Evolutionary conservation across 805 yeast species (phyloP), one percentile per base, ranked within the genome.

Genomic region (Blastobotrys robertii): DNA sequence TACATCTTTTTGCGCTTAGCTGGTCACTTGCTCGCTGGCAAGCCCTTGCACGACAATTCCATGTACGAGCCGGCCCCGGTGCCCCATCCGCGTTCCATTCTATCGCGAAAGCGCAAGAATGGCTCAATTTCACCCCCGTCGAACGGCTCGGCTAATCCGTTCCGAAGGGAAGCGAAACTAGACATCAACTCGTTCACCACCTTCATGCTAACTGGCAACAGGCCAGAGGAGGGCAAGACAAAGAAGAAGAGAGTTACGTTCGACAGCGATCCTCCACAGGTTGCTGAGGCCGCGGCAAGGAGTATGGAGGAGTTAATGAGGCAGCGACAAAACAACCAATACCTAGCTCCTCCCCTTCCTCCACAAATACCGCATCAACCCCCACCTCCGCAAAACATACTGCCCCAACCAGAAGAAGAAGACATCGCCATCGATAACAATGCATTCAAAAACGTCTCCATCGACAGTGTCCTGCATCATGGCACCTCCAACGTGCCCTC

Each of bases 171-270:
- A 2, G 54, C 52, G 22, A 77, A 76, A 42, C 70, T 85, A 16
- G 95, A 88, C 57, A 67, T 88, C 51, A 95, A 88, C 59, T 76
- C 86, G 28, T 88, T 88, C 60, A 84, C 95, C 12, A 80, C 82
- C 49, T 78, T 88, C 54, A 69, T 86, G 53, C 64, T 88, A 52
- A 85, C 95, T 0, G 96, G 96, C 2, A 76, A 80, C 50, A 65
- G 84, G 32, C 85, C 85, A 5, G 44, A 40, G n/a, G 41, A 29
- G 30, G 49, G 40, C 6, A 43, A 41, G 22, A 46, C 48, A 22
- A 41, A 45, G 37, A 57, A 56, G 42, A 62, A 62, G 50, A 50
- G 60, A 37, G 67, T 63, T 14, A 59, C 64, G 4, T 63, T 63
- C 43, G 59, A 60, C 44, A 50, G 52, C 22, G 47, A 47, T 22